phyloP scores from a whole-genome alignment of 208 protist genomes.

The Wallacemonas rigidus region DNA sequence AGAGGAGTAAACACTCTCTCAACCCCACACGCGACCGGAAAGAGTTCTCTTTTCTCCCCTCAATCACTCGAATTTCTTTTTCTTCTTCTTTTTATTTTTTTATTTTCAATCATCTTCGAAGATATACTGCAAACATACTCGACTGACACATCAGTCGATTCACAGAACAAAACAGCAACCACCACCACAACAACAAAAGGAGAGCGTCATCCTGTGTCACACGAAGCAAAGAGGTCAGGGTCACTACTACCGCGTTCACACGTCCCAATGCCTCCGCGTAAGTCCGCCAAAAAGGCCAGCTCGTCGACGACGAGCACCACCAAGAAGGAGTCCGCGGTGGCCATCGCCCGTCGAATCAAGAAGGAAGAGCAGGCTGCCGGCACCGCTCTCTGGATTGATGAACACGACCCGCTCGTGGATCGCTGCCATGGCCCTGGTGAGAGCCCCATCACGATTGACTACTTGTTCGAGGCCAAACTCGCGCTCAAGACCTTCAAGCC shows the following conservation, averaged over 20 bases:
- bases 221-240: neutral
- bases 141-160: neutral
- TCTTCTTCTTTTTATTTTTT: neutral
- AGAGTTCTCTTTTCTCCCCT: neutral
- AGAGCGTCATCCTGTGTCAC: no score
- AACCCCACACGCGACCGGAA: neutral
- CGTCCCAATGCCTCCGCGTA: conserved; percentile 12
- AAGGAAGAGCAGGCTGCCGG: conserved; percentile 30
- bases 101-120: neutral
- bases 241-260: neutral
- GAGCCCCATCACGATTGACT: conserved; percentile 48
- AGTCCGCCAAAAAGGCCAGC: conserved; percentile 32
- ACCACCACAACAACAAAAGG: neutral
- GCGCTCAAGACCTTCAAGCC: conserved; percentile 55
- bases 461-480: conserved; percentile 55
- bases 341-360: conserved; percentile 32
- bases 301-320: conserved; percentile 17
- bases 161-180: neutral
- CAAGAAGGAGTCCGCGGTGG: conserved; percentile 28
- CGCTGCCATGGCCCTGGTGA: conserved; percentile 22
- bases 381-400: conserved; percentile 54
- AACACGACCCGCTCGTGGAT: conserved; percentile 66
- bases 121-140: neutral
- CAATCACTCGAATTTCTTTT: neutral
- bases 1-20: no score